phyloP scores from a whole-genome alignment of 768 basidiomycete species.

The Coprinopsis cinerea region DNA sequence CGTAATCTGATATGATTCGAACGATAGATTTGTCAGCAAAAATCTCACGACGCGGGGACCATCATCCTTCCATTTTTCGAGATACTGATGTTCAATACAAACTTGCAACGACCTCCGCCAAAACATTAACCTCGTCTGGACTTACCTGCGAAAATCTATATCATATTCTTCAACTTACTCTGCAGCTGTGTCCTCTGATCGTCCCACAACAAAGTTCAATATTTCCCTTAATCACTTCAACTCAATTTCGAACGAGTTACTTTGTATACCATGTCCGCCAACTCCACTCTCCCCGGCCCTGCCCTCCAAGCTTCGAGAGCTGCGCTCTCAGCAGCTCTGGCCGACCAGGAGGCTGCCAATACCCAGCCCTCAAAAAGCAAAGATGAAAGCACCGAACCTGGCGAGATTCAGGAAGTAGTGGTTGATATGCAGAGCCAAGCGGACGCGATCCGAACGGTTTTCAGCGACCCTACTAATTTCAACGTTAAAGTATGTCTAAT shows the following conservation, averaged over 20 bases:
- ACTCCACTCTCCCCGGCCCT: slow-evolving; percentile 51
- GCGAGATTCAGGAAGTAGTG: slow-evolving; percentile 69
- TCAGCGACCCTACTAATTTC: slow-evolving; percentile 88
- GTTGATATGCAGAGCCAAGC: slow-evolving; percentile 80
- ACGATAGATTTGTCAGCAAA: background rate
- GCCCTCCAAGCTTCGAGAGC: slow-evolving; percentile 77
- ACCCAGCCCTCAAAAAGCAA: slow-evolving; percentile 20
- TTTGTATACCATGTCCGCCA: slow-evolving; percentile 28
- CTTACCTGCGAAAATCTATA: too few relatives aligned
- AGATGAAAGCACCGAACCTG: slow-evolving; percentile 54
- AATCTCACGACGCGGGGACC: background rate
- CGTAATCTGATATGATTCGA: slow-evolving; percentile 40
- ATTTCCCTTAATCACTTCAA: too few relatives aligned
- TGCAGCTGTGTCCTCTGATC: too few relatives aligned
- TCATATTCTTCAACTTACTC: too few relatives aligned
- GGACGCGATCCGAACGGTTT: slow-evolving; percentile 84
- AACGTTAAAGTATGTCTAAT: slow-evolving; percentile 97
- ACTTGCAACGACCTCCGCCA: too few relatives aligned
- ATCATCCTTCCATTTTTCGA: too few relatives aligned
- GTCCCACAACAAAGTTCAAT: too few relatives aligned
- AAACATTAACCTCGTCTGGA: too few relatives aligned
- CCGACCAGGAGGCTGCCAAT: slow-evolving; percentile 40
- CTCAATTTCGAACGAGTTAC: slow-evolving; percentile 3
- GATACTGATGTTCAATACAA: too few relatives aligned
- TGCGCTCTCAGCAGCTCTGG: slow-evolving; percentile 68